phyloP scores from a whole-genome alignment of 371 early-diverging fungal species.

The Syncephalastrum monosporum region DNA sequence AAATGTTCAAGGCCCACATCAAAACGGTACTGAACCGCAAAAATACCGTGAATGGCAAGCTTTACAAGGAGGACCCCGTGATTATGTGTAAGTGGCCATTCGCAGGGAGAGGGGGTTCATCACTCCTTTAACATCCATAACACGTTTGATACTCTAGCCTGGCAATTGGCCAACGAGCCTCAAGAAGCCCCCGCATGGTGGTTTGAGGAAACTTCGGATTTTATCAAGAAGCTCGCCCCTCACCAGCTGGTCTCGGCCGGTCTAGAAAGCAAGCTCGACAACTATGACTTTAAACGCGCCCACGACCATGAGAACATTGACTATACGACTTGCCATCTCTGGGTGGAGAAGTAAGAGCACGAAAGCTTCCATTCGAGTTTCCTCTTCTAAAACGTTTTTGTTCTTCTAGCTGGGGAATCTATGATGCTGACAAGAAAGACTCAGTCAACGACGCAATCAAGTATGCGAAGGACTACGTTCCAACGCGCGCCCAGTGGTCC shows the following conservation, averaged over 20 bases:
- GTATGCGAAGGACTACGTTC: constrained; percentile 30
- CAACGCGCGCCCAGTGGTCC: constrained; percentile 40
- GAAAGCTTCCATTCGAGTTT: too few relatives aligned
- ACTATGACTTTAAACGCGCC: constrained; percentile 47
- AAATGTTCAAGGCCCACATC: constrained; percentile 36
- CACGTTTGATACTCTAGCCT: constrained; percentile 20
- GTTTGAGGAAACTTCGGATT: constrained; percentile 43
- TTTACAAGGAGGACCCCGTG: constrained; percentile 37
- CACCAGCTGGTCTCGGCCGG: constrained; percentile 57
- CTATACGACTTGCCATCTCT: constrained; percentile 54
- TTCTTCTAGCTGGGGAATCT: constrained; percentile 42
- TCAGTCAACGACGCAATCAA: constrained; percentile 20
- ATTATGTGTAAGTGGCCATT: constrained; percentile 34
- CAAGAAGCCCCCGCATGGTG: constrained; percentile 42
- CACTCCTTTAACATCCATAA: not conserved
- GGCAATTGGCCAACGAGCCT: constrained; percentile 50
- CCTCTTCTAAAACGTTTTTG: constrained; percentile 5
- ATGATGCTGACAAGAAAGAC: constrained; percentile 28
- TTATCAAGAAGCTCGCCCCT: constrained; percentile 47
- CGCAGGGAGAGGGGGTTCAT: not conserved
- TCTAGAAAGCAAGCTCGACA: constrained; percentile 50
- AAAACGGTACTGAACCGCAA: constrained; percentile 26
- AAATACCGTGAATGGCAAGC: constrained; percentile 38
- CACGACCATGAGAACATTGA: constrained; percentile 43
- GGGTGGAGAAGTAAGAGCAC: constrained; percentile 55